These are phyloP conservation scores for Penicillium silybi DNA, from an alignment of 495 filamentous ascomycete species.

Conservation along the genomic window DNA sequence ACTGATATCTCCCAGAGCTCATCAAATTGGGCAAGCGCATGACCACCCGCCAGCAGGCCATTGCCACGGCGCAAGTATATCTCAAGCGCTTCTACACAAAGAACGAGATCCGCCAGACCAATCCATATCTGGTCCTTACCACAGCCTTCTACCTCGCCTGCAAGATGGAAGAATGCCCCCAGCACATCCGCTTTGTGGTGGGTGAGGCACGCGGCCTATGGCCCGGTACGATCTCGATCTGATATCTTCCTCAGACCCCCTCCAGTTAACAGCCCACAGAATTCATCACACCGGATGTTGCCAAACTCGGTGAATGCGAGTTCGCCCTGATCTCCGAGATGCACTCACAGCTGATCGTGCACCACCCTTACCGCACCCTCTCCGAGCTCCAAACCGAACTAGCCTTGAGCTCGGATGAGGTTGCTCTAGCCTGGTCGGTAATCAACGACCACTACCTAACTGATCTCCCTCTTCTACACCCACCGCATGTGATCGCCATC, in stretches of 20 bases:
- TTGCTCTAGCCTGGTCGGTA: slow-evolving; percentile 72
- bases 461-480: slow-evolving; percentile 80
- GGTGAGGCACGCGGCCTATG: slow-evolving; percentile 82
- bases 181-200: slow-evolving; percentile 87
- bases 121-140: slow-evolving; percentile 85
- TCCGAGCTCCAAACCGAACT: slow-evolving; percentile 67
- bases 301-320: slow-evolving; percentile 91
- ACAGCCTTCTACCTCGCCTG: slow-evolving; percentile 94
- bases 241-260: not conserved
- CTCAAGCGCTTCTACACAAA: slow-evolving; percentile 89
- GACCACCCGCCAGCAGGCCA: slow-evolving; percentile 77
- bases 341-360: slow-evolving; percentile 88
- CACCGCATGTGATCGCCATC: slow-evolving; percentile 86
- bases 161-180: slow-evolving; percentile 98
- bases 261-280: slow-evolving; percentile 46
- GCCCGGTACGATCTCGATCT: slow-evolving; percentile 56
- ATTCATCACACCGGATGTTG: slow-evolving; percentile 73
- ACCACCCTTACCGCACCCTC: slow-evolving; percentile 94
- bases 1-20: slow-evolving; percentile 54
- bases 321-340: slow-evolving; percentile 94
- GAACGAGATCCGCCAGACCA: slow-evolving; percentile 87
- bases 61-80: slow-evolving; percentile 94
- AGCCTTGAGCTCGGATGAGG: slow-evolving; percentile 71
- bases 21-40: slow-evolving; percentile 75
- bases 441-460: slow-evolving; percentile 98